A percentile compares a stretch with the other conserved stretches of the same genome.
These are phyloP conservation scores for Tillandsia fasciculata DNA, from an alignment of 176 grass and related monocot genomes.

Conservation along the genomic window DNA sequence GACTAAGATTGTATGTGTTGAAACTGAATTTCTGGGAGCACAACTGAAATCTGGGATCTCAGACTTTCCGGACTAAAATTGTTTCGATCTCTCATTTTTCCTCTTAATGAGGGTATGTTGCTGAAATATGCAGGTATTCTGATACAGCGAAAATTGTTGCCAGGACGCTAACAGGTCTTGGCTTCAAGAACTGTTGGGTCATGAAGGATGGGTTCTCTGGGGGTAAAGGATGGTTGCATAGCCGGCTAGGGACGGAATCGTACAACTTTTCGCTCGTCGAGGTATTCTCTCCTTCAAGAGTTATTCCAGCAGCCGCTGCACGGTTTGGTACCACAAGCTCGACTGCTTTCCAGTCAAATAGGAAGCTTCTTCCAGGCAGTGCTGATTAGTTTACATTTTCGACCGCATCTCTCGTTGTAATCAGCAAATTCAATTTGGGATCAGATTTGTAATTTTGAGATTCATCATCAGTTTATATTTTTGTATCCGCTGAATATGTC, in stretches of 20 bases:
- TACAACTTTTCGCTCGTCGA: constrained; percentile 55
- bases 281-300: constrained; percentile 55
- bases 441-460: too few species aligned
- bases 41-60: too few species aligned
- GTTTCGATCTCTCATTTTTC: neutral
- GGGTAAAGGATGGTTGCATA: constrained; percentile 72
- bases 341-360: constrained; percentile 16
- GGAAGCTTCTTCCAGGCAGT: constrained; percentile 66
- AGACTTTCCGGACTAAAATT: too few species aligned
- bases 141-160: constrained; percentile 60
- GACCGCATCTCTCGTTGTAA: too few species aligned
- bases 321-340: constrained; percentile 48
- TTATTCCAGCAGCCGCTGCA: constrained; percentile 44
- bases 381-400: neutral
- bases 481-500: too few species aligned
- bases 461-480: too few species aligned
- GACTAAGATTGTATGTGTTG: too few species aligned
- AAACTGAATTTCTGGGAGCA: too few species aligned
- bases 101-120: neutral
- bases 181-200: constrained; percentile 80
- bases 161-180: constrained; percentile 48
- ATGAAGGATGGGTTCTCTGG: constrained; percentile 79
- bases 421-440: too few species aligned
- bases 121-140: constrained; percentile 44
- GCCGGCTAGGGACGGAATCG: constrained; percentile 46